phyloP scores from a whole-genome alignment of 2,329 filamentous ascomycete species.

The Ceratocystis cacaofunesta region DNA sequence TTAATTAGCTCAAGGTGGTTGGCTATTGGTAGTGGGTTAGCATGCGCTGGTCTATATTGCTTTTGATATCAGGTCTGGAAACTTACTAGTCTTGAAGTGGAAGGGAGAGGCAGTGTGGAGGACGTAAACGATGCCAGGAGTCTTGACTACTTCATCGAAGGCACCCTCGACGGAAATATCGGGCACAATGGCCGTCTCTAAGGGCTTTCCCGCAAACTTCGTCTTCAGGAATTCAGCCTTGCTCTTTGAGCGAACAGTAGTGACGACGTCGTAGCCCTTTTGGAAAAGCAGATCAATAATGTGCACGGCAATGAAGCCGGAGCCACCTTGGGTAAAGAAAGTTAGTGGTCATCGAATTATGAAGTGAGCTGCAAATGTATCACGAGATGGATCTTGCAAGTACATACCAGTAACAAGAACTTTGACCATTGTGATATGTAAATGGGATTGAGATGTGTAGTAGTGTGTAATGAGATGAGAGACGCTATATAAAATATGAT shows the following conservation, averaged over 20 bases:
- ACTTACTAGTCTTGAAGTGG: conserved; percentile 35
- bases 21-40: conserved; percentile 19
- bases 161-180: conserved; percentile 62
- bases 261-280: conserved; percentile 37
- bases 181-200: conserved; percentile 48
- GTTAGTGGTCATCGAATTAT: not conserved
- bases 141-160: conserved; percentile 46
- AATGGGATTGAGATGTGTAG: not conserved
- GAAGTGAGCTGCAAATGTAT: not conserved
- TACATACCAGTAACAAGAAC: conserved; percentile 32
- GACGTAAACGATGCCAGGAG: conserved; percentile 33
- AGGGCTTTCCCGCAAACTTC: conserved; percentile 32
- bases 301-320: conserved; percentile 41
- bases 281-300: conserved; percentile 39
- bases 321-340: conserved; percentile 27
- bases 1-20: conserved; percentile 41
- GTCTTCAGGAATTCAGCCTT: conserved; percentile 38
- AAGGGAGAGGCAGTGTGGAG: conserved; percentile 48
- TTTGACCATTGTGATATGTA: conserved; percentile 28
- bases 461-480: not conserved
- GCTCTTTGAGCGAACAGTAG: conserved; percentile 39
- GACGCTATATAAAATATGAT: not conserved
- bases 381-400: not conserved
- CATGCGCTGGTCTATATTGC: not conserved
- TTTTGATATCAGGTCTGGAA: not conserved